A percentile compares a stretch with the other conserved stretches of the same genome.
Evolutionary conservation across 768 basidiomycete species (phyloP).

Genomic region (Kwoniella sp.): DNA sequence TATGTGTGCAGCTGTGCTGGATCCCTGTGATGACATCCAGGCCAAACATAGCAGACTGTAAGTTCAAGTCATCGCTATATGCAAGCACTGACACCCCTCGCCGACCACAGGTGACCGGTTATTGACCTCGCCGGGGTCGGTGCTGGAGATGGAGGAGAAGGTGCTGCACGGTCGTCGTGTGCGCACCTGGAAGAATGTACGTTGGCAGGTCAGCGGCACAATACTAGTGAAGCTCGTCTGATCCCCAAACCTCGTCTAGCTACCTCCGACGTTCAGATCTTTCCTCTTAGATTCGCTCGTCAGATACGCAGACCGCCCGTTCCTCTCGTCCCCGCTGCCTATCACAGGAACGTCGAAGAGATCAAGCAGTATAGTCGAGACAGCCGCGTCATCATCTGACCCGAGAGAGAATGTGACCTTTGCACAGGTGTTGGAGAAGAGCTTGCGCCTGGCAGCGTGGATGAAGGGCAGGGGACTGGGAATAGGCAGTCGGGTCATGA

Average conservation of each 20-base stretch:
- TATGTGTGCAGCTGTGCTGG: not conserved
- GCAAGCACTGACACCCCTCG: not conserved
- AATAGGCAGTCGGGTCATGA: constrained; percentile 34
- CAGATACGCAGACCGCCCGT: constrained; percentile 25
- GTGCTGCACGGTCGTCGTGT: constrained; percentile 22
- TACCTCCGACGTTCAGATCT: constrained; percentile 33
- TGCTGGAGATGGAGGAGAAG: constrained; percentile 40
- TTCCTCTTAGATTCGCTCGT: constrained; percentile 23
- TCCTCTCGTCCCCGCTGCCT: constrained; percentile 31
- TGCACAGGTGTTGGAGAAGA: constrained; percentile 22
- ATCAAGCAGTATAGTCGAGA: not conserved
- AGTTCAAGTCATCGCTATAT: not conserved
- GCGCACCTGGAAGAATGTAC: constrained; percentile 42
- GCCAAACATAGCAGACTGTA: constrained; percentile 16
- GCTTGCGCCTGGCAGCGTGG: constrained; percentile 26
- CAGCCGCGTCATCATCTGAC: not conserved
- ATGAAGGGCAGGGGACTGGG: constrained; percentile 31
- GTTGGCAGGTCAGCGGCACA: not conserved
- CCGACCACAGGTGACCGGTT: constrained; percentile 34
- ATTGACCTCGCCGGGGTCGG: constrained; percentile 35
- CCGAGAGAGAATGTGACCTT: constrained; percentile 24
- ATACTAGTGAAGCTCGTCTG: not conserved
- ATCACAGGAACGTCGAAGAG: not conserved
- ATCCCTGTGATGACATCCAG: constrained; percentile 2
- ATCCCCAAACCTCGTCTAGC: constrained; percentile 15